Evolutionary conservation across 176 grass and related monocot genomes (phyloP).

Genomic region (Raddia distichophylla): DNA sequence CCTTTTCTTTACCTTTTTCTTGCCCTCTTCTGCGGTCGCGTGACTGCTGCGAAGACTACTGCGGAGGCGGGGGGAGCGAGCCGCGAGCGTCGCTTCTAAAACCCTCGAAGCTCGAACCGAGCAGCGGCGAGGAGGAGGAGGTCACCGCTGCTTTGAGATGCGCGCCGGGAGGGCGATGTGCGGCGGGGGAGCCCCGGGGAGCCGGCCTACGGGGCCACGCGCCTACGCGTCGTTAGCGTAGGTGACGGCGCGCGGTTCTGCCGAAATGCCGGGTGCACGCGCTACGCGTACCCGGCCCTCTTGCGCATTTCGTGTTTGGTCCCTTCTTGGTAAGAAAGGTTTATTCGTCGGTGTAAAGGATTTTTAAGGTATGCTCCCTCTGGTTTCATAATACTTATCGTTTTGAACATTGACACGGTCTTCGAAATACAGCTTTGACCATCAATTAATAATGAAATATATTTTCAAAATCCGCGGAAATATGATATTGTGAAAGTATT

Average conservation of each 20-base stretch:
- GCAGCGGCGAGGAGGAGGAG: neutral
- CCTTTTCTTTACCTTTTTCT: neutral
- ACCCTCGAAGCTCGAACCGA: too few relatives aligned
- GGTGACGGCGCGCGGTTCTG: neutral
- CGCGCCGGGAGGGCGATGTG: conserved; percentile 9
- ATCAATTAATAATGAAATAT: too few relatives aligned
- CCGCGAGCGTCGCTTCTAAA: conserved; percentile 40
- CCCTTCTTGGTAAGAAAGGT: too few relatives aligned
- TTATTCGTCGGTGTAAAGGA: too few relatives aligned
- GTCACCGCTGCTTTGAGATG: conserved; percentile 12
- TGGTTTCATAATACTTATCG: too few relatives aligned
- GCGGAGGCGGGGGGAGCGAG: neutral
- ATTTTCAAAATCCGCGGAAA: too few relatives aligned
- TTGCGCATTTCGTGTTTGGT: too few relatives aligned
- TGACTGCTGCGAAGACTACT: conserved; percentile 28
- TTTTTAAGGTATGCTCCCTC: too few relatives aligned
- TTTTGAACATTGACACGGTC: too few relatives aligned
- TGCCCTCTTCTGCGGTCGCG: neutral
- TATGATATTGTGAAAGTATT: too few relatives aligned
- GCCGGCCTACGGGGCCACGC: neutral
- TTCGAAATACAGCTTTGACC: too few relatives aligned
- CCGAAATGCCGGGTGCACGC: neutral
- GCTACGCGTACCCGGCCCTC: neutral
- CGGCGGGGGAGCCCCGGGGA: neutral
- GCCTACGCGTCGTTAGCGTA: conserved; percentile 3